Evolutionary conservation across 345 rosid species (phyloP), one percentile per base, ranked within the genome.

Genomic region (Rhodamnia rubescens): DNA sequence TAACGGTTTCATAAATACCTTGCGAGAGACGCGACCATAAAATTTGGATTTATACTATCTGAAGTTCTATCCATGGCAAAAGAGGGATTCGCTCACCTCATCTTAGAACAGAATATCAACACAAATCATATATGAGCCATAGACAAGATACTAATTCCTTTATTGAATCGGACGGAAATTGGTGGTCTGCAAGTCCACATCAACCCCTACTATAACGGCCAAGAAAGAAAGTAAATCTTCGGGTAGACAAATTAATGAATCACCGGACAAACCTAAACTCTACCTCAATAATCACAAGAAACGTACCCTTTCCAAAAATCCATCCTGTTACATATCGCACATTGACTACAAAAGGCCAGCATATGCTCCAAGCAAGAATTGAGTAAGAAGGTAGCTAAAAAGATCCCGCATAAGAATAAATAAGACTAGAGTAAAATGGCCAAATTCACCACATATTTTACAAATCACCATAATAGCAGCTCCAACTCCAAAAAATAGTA

Each of bases 341-440:
- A 69, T 69, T 36, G 22, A 69, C 78, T 9, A 69, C 32, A 22
- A 69, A 32, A 69, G 78, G 18, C 78, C 78, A 69, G 78, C 40
- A 69, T 69, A 36, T 36, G 24, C 78, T 32, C 47, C 47, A 36
- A 69, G 78, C 13, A 18, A 69, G 47, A 69, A 69, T 69, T 3
- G 7, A 12, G 57, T 82, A 52, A 50, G 52, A 82, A 16, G 12
- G 52, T 42, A 82, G 42, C 84, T 18, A 29, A 29, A 82, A 82
- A 9, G 44, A 50, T 24, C 32, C 8, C 8, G 78, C 42, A 36
- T 18, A 36, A 84, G 82, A 61, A 84, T 69, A 81, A 58, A 51
- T 82, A 40, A 20, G 69, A 95, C 99, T 98, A 96, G 99, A 88
- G 99, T 97, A 86, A 97, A 97, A 85, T 97, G 99, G 88, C 98